Evolutionary conservation across 1,284 basidiomycete species (phyloP), one percentile per base, ranked within the genome.

Genomic region (Leucoagaricus sp.): DNA sequence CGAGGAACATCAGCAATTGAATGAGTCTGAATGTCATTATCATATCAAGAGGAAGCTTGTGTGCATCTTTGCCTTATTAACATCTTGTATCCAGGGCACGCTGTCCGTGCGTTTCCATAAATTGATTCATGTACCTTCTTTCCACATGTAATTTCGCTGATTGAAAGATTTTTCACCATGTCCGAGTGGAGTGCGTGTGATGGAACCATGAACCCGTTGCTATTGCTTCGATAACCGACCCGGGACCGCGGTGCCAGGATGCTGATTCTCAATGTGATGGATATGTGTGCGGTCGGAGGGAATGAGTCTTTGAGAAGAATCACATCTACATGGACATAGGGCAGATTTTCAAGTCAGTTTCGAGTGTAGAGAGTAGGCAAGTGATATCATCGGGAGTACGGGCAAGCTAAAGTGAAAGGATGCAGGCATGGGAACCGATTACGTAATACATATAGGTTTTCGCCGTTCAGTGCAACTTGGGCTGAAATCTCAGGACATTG

Each of bases 371-470:
- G n/a, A n/a, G n/a, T n/a, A n/a, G n/a, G n/a, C n/a, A n/a, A n/a
- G 31, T 33, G 13, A 13, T 33, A 33, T 33, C 31, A 33, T 33
- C n/a, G n/a, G n/a, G n/a, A n/a, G n/a, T n/a, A n/a, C n/a, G n/a
- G n/a, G n/a, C n/a, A n/a, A n/a, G n/a, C n/a, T n/a, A n/a, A n/a
- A n/a, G n/a, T n/a, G n/a, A n/a, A n/a, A n/a, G n/a, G n/a, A n/a
- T n/a, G n/a, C n/a, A n/a, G n/a, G n/a, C n/a, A 34, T 55, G 55
- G 55, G 31, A 40, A 47, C 6, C 7, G 49, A 29, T 57, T 51
- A 57, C n/a, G 17, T 57, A 36, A 57, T 26, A 31, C 38, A 12
- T 2, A n/a, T 31, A 23, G 17, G 19, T 33, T 47, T 51, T 57
- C 46, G 31, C 40, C 19, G 17, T 36, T 34, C 6, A 41, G 19